phyloP scores from a whole-genome alignment of 176 grass and related monocot genomes.

The Elaeis guineensis region DNA sequence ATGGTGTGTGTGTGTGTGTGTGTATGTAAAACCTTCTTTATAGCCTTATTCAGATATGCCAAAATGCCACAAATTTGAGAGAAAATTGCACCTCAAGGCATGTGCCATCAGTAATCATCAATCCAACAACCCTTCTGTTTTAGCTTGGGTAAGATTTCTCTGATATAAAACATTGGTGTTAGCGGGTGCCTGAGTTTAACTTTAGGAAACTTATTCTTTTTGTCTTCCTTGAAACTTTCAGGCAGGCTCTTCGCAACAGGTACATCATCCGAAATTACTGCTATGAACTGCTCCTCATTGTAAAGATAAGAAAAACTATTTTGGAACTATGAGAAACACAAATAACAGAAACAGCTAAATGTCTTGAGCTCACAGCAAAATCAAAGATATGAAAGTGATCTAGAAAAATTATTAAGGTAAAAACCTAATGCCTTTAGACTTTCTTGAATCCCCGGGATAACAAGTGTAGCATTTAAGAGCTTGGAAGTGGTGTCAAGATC shows the following conservation, averaged over 20 bases:
- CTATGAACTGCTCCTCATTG: slow-evolving; percentile 82
- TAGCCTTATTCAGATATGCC: neutral
- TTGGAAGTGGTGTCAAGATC: slow-evolving; percentile 84
- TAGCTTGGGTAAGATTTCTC: slow-evolving; percentile 68
- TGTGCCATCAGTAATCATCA: slow-evolving; percentile 79
- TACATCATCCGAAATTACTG: slow-evolving; percentile 63
- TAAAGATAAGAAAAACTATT: slow-evolving; percentile 95
- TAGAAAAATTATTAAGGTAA: slow-evolving; percentile 1
- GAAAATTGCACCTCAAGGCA: slow-evolving; percentile 66
- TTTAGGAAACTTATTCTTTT: slow-evolving; percentile 85
- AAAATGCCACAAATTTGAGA: neutral
- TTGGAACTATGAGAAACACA: slow-evolving; percentile 47
- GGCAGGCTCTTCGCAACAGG: slow-evolving; percentile 63
- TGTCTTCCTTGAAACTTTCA: slow-evolving; percentile 68
- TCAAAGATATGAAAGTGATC: neutral
- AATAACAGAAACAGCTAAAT: slow-evolving; percentile 1
- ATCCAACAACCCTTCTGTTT: slow-evolving; percentile 71
- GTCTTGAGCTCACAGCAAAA: too few relatives aligned
- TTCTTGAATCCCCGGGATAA: slow-evolving; percentile 92
- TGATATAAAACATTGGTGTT: slow-evolving; percentile 59
- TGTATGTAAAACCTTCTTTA: neutral
- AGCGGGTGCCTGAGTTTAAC: slow-evolving; percentile 30
- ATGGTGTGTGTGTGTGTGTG: too few relatives aligned
- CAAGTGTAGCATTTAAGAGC: slow-evolving; percentile 90
- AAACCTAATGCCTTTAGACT: slow-evolving; percentile 91